These are phyloP conservation scores for Aspergillus leporis DNA, from an alignment of 495 filamentous ascomycete genomes.

Conservation along the genomic window DNA sequence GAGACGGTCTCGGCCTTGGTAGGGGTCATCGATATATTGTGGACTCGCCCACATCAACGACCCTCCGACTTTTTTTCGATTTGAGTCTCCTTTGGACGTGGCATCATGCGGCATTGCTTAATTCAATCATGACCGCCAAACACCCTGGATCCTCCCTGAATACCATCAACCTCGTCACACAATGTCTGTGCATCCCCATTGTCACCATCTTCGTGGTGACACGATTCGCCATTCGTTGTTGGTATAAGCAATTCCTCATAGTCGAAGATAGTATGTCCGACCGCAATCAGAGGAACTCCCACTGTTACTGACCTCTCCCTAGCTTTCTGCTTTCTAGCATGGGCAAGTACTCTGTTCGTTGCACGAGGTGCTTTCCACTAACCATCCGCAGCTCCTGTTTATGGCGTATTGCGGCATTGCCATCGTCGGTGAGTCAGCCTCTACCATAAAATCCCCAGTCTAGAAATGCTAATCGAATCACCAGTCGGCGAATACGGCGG, in stretches of 20 bases:
- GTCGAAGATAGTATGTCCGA: slow-evolving; percentile 44
- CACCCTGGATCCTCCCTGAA: slow-evolving; percentile 37
- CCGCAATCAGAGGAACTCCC: neutral
- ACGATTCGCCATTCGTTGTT: slow-evolving; percentile 38
- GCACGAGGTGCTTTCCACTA: neutral
- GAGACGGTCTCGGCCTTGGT: neutral
- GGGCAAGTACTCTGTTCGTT: slow-evolving; percentile 26
- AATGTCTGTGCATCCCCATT: slow-evolving; percentile 47
- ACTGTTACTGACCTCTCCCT: neutral
- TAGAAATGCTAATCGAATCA: slow-evolving; percentile 6
- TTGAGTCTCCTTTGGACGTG: neutral
- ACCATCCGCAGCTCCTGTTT: slow-evolving; percentile 29
- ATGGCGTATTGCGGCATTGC: slow-evolving; percentile 40
- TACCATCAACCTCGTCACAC: slow-evolving; percentile 43
- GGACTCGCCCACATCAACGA: neutral
- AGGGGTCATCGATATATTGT: slow-evolving; percentile 1
- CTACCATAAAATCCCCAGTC: neutral
- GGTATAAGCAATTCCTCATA: slow-evolving; percentile 35
- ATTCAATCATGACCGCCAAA: slow-evolving; percentile 24
- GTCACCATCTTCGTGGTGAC: slow-evolving; percentile 37
- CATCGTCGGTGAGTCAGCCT: slow-evolving; percentile 33
- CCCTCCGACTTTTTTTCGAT: neutral
- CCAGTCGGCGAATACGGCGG: slow-evolving; percentile 41
- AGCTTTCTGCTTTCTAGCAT: slow-evolving; percentile 38
- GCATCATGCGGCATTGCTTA: slow-evolving; percentile 11